Base-by-base conservation (phyloP, 2,329 filamentous ascomycete species). In the Fusarium sp. region DNA sequence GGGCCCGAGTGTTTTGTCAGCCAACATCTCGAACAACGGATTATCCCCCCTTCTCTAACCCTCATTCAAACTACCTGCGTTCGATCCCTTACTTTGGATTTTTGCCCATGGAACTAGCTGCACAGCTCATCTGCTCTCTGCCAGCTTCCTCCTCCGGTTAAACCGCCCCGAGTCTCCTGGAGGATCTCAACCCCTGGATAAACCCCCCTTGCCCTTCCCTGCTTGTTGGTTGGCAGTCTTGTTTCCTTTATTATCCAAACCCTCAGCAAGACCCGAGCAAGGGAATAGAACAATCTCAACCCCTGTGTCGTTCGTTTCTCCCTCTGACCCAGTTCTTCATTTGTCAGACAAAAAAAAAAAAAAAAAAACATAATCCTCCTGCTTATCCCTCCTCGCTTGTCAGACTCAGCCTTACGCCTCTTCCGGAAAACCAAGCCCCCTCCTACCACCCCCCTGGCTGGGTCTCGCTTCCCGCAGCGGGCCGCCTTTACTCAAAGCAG, bases 391-490 rank as follows among this genome's bases (percentile, higher is more conserved):
- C 31, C 31, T 27, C 53, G 31, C 53, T 36, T 38, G 53, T 51
- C 46, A 49, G 24, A n/a, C 31, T 27, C 53, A 57, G 53, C 53
- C 53, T 57, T 57, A 57, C 31, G 53, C 33, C 33, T 57, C 33
- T 24, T 16, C 53, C 53, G 22, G 31, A 57, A 57, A 38, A 38
- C 20, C 44, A 29, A 51, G 16, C 27, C 46, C 46, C 17, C 22
- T 24, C 24, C 24, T 24, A 24, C 24, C 24, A 24, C 5, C 16
- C 24, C 46, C 46, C 22, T 36, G 42, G 40, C 38, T 59, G 57
- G 59, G 31, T 33, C 59, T 62, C 59, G 44, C 44, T 69, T 46
- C 70, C 42, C 64, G 60, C 44, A 55, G 67, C 70, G 70, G 67
- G 70, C 67, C 67, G 67, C 61, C 29, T 65, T 51, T 55, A 56